phyloP scores from a whole-genome alignment of 2,329 filamentous ascomycete genomes.

The Dothideomycetes sp. region DNA sequence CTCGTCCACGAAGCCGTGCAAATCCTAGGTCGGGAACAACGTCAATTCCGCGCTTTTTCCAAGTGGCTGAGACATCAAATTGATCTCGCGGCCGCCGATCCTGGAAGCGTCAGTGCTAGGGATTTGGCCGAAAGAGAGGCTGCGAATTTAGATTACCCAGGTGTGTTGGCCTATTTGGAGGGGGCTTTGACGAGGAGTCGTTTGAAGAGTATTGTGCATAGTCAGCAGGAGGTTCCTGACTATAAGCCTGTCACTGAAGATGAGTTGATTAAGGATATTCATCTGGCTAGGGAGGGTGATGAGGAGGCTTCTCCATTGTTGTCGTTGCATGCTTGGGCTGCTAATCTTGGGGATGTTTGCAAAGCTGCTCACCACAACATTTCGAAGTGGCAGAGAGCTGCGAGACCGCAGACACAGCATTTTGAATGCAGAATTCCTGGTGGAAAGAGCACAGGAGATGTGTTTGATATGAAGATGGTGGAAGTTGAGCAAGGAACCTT shows the following conservation, averaged over 20 bases:
- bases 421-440: neutral
- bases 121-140: conserved; percentile 73
- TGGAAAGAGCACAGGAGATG: neutral
- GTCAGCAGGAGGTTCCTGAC: neutral
- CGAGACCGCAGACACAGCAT: neutral
- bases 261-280: conserved; percentile 1
- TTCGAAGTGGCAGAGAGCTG: conserved; percentile 4
- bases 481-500: neutral
- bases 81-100: conserved; percentile 60
- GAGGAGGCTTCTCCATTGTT: neutral
- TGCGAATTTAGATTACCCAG: conserved; percentile 58
- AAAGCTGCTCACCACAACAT: conserved; percentile 6
- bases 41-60: conserved; percentile 69
- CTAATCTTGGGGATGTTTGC: conserved; percentile 1
- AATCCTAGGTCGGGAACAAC: conserved; percentile 64
- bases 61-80: conserved; percentile 78
- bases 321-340: neutral
- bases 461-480: conserved; percentile 3
- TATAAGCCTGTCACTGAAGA: neutral
- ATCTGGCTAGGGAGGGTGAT: neutral
- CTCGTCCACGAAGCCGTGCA: conserved; percentile 65
- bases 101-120: conserved; percentile 48
- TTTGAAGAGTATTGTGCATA: conserved; percentile 29
- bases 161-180: conserved; percentile 69
- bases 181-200: conserved; percentile 59